phyloP scores from a whole-genome alignment of 176 grass and related monocot species.

The Carex kokanica region DNA sequence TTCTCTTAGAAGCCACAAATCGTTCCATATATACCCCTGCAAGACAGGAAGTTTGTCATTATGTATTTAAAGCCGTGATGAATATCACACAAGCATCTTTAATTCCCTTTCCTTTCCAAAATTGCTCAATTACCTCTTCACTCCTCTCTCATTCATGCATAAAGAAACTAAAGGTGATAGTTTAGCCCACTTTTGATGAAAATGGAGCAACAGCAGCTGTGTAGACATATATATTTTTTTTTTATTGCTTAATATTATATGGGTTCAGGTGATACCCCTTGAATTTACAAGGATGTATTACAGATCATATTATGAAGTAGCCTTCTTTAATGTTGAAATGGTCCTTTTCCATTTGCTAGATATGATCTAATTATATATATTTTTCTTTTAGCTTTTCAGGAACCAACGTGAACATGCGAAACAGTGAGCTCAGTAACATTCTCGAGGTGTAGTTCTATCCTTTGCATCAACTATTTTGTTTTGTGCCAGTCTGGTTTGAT shows the following conservation, averaged over 20 bases:
- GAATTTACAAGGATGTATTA: background rate
- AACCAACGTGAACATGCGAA: slow-evolving; percentile 40
- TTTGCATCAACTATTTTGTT: slow-evolving; percentile 20
- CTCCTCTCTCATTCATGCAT: background rate
- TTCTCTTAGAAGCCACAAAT: background rate
- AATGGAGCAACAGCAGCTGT: background rate
- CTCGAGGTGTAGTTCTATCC: slow-evolving; percentile 54
- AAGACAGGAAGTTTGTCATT: background rate
- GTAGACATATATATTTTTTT: background rate
- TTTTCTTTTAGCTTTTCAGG: slow-evolving; percentile 57
- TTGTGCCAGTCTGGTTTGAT: background rate
- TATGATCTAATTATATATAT: slow-evolving; percentile 18
- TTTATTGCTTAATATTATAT: background rate
- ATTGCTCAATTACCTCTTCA: background rate
- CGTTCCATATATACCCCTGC: background rate
- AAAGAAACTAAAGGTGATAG: background rate
- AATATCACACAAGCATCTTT: background rate
- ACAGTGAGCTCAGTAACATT: slow-evolving; percentile 54
- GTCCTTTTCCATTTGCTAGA: background rate
- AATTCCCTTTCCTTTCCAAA: background rate
- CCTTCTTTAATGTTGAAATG: slow-evolving; percentile 1
- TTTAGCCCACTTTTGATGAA: background rate
- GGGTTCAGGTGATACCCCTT: background rate
- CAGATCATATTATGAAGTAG: background rate
- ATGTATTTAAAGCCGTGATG: background rate